Evolutionary conservation across 768 basidiomycete species (phyloP).

Genomic region (Boletellus ananas): DNA sequence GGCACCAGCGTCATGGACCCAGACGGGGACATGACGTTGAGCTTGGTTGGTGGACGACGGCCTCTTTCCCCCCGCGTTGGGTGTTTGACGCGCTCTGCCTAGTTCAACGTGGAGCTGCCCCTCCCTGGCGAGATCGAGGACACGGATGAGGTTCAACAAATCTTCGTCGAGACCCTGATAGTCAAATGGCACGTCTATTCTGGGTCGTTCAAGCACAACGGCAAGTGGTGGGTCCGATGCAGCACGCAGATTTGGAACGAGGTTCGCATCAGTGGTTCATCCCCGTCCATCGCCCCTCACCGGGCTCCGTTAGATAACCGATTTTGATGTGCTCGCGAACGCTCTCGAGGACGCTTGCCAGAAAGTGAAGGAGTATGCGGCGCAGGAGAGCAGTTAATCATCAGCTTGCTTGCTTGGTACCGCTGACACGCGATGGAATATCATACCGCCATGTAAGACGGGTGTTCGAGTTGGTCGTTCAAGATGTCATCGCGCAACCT

Average conservation of each 20-base stretch:
- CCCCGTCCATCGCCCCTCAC: background rate
- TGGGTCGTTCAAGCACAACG: constrained; percentile 22
- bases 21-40: constrained; percentile 54
- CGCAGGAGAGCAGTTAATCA: constrained; percentile 5
- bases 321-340: constrained; percentile 27
- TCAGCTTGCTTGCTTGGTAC: no score
- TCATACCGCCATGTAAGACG: no score
- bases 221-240: constrained; percentile 32
- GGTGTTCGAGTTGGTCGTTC: no score
- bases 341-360: constrained; percentile 25
- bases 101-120: constrained; percentile 43
- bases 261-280: constrained; percentile 11
- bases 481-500: no score
- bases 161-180: constrained; percentile 19
- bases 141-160: constrained; percentile 6
- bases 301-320: constrained; percentile 26
- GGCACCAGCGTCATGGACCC: constrained; percentile 64
- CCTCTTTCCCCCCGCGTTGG: background rate
- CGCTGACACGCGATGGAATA: no score
- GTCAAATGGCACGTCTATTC: constrained; percentile 19
- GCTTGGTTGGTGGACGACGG: constrained; percentile 50
- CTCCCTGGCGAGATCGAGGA: constrained; percentile 25
- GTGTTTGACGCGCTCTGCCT: background rate
- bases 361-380: constrained; percentile 11
- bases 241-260: constrained; percentile 32